Conservation (phyloP, 352 stramenopile species). For the Sclerospora graminicola region DNA sequence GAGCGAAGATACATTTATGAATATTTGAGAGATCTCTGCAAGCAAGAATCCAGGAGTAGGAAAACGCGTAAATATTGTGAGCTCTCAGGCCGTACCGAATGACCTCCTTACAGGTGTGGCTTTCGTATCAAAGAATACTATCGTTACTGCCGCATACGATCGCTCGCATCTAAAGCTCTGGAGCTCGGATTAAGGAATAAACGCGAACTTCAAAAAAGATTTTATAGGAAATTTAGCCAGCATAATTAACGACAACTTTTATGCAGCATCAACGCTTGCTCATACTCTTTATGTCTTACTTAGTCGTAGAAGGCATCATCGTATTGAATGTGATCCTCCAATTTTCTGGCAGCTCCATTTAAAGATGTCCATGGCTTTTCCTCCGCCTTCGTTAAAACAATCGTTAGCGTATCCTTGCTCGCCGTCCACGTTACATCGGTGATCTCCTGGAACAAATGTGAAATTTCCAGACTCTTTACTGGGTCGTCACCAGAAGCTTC, state of each 20-base stretch:
- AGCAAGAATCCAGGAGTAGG: no score
- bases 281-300: conserved; percentile 1
- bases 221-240: no score
- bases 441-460: conserved; percentile 59
- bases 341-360: conserved; percentile 69
- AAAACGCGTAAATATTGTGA: conserved; percentile 43
- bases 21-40: conserved; percentile 65
- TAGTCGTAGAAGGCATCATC: conserved; percentile 74
- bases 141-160: conserved; percentile 60
- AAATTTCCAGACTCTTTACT: conserved; percentile 64
- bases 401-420: conserved; percentile 49
- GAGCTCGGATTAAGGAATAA: conserved; percentile 32
- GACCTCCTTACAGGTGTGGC: no score
- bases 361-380: conserved; percentile 61
- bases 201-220: no score
- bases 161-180: conserved; percentile 60
- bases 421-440: conserved; percentile 47
- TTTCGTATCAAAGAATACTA: conserved; percentile 33
- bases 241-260: no score
- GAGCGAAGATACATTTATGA: conserved; percentile 76
- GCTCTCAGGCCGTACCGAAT: conserved; percentile 46
- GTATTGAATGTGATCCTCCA: conserved; percentile 82
- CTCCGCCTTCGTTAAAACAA: conserved; percentile 60
- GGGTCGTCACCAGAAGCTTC: conserved; percentile 20
- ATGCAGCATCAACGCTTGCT: neutral